Evolutionary conservation across 768 basidiomycete genomes (phyloP).

Genomic region (Lactarius akahatsu): DNA sequence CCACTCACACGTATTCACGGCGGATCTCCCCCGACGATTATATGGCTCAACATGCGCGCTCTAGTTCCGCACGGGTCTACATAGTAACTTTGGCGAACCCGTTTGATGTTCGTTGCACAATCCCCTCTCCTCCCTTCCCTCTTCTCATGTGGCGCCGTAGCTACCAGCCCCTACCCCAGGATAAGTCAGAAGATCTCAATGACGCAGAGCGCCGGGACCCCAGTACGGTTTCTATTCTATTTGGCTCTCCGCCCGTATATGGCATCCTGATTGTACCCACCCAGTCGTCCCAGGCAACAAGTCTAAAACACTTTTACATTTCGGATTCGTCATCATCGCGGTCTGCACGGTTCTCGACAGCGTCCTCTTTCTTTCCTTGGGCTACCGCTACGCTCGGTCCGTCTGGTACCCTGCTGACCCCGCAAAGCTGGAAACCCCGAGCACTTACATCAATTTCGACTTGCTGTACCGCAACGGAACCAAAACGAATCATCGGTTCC

Average conservation of each 20-base stretch:
- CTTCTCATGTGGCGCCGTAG: conserved; percentile 10
- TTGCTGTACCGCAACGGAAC: conserved; percentile 20
- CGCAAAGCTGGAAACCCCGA: background rate
- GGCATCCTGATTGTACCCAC: conserved; percentile 3
- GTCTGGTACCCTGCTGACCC: conserved; percentile 12
- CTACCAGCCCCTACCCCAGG: conserved; percentile 10
- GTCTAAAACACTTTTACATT: background rate
- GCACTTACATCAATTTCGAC: conserved; percentile 25
- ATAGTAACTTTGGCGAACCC: background rate
- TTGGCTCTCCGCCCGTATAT: background rate
- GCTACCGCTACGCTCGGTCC: conserved; percentile 3
- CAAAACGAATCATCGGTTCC: conserved; percentile 1
- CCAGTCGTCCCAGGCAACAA: background rate
- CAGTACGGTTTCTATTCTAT: background rate
- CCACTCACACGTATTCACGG: no score
- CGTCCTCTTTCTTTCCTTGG: conserved; percentile 10
- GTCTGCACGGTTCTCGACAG: conserved; percentile 3
- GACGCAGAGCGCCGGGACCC: conserved; percentile 2
- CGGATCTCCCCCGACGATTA: no score
- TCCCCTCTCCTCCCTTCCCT: background rate
- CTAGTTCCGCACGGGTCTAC: no score
- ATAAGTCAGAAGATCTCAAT: background rate
- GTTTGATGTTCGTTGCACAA: background rate
- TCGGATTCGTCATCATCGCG: conserved; percentile 4
- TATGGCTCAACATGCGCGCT: no score